Evolutionary conservation across 2,329 filamentous ascomycete genomes (phyloP).

Genomic region (Colletotrichum simmondsii): DNA sequence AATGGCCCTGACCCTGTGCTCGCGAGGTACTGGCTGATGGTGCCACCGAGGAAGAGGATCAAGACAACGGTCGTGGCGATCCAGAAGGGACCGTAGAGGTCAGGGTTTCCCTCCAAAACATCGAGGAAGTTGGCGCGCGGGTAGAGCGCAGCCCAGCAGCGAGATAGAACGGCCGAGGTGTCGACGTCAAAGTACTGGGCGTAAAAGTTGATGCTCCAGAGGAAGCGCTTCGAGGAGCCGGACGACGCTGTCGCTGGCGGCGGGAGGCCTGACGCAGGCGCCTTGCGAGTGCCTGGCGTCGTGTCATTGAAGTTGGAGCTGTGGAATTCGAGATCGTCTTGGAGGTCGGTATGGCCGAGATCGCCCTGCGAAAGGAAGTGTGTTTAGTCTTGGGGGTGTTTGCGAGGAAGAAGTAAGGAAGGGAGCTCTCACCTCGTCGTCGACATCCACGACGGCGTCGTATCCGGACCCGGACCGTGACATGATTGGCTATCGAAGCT

Average conservation of each 20-base stretch:
- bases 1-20: slow-evolving; percentile 77
- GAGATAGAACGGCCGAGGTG: slow-evolving; percentile 85
- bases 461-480: slow-evolving; percentile 80
- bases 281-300: slow-evolving; percentile 59
- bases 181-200: slow-evolving; percentile 99
- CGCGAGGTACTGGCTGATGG: slow-evolving; percentile 90
- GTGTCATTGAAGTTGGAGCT: slow-evolving; percentile 83
- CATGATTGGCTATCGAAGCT: slow-evolving; percentile 60
- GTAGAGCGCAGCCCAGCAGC: slow-evolving; percentile 89
- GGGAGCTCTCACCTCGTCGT: slow-evolving; percentile 82
- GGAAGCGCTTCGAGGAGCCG: slow-evolving; percentile 78
- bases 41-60: slow-evolving; percentile 94
- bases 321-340: slow-evolving; percentile 99
- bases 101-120: slow-evolving; percentile 94
- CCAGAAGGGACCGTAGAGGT: slow-evolving; percentile 98
- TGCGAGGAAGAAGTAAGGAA: background rate
- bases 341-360: slow-evolving; percentile 96
- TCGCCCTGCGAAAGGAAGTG: slow-evolving; percentile 74
- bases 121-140: slow-evolving; percentile 96
- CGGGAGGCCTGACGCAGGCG: slow-evolving; percentile 60
- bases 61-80: slow-evolving; percentile 97
- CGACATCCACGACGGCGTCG: slow-evolving; percentile 97
- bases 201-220: slow-evolving; percentile 95
- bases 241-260: slow-evolving; percentile 64
- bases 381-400: slow-evolving; percentile 24